A percentile compares a stretch with the other conserved stretches of the same genome.
Conservation (phyloP, 345 rosid genomes). For the Hirschfeldia incana region DNA sequence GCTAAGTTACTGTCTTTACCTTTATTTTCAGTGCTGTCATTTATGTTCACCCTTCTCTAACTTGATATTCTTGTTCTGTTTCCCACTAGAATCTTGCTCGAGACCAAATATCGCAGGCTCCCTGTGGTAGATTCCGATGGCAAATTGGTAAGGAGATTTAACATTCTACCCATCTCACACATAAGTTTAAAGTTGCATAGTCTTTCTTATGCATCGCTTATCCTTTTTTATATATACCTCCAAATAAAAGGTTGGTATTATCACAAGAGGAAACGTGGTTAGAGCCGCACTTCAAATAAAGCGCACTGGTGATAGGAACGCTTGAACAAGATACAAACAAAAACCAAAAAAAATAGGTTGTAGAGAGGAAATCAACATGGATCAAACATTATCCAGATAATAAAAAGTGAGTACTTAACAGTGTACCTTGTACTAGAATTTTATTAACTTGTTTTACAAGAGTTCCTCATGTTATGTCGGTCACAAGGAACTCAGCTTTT, state of each 20-base stretch:
- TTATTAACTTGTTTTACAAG: slow-evolving; percentile 8
- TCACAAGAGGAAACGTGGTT: slow-evolving; percentile 96
- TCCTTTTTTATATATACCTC: neutral
- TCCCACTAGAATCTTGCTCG: slow-evolving; percentile 42
- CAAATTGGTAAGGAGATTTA: slow-evolving; percentile 62
- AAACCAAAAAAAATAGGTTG: neutral
- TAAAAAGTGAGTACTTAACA: neutral
- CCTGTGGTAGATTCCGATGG: slow-evolving; percentile 89
- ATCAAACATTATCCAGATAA: slow-evolving; percentile 19
- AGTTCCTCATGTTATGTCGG: neutral
- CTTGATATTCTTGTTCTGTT: slow-evolving; percentile 20
- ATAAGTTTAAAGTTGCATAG: neutral
- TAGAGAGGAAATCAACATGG: neutral
- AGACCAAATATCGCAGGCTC: slow-evolving; percentile 63
- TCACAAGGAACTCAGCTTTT: slow-evolving; percentile 3
- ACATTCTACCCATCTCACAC: neutral
- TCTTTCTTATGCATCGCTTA: slow-evolving; percentile 8
- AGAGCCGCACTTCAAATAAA: slow-evolving; percentile 93
- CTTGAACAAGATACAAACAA: slow-evolving; percentile 14
- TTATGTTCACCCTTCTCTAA: slow-evolving; percentile 18
- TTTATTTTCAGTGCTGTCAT: slow-evolving; percentile 9
- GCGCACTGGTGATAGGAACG: slow-evolving; percentile 46
- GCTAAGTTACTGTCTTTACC: slow-evolving; percentile 59
- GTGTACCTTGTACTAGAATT: slow-evolving; percentile 18
- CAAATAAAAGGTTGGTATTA: slow-evolving; percentile 73